Base-by-base conservation (phyloP, 139 green algal genomes). In the Asterochloris sp. region DNA sequence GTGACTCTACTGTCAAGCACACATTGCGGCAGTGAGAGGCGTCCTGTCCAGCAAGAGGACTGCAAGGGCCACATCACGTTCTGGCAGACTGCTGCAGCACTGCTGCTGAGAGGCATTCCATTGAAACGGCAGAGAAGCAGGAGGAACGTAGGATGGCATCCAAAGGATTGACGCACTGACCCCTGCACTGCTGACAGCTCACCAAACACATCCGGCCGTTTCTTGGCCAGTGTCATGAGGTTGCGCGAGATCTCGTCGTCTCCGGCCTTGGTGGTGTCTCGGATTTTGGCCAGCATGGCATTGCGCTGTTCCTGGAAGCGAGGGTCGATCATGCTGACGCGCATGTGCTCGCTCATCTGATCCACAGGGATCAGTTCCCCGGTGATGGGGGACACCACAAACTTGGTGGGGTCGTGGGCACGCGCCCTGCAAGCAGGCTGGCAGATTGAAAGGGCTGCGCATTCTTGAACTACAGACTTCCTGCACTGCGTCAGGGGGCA, bases 211-310 rank as follows among this genome's bases (percentile, higher is more conserved):
- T 99, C 96, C 11, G 97, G 97, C 10, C 96, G 90, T 28, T 92
- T 96, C 19, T 79, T 78, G 1, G 96, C 94, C 62, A 99, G 92
- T 16, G 82, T 80, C 62, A 96, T 69, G 60, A 99, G 90, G 89
- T 99, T 99, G 83, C 86, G 77, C 0, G 86, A 87, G 84, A 99
- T 98, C 88, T 99, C 97, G 61, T 98, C 96, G 85, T 99, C 96
- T 27, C 71, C 83, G 17, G 97, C 96, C 81, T 94, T 89, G 2
- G 93, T 95, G 26, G 91, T 94, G 61, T 89, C 93, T 28, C 88
- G 82, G 77, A 98, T 89, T 88, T 98, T 98, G 38, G 90, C 83
- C 75, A 99, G 85, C 96, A 99, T 99, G 19, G 91, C 89, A 74
- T 99, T 94, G 21, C 92, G 92, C 92, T 99, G 96, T 86, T 96